Conservation (phyloP, 768 basidiomycete genomes). For the Mycena chlorophos region DNA sequence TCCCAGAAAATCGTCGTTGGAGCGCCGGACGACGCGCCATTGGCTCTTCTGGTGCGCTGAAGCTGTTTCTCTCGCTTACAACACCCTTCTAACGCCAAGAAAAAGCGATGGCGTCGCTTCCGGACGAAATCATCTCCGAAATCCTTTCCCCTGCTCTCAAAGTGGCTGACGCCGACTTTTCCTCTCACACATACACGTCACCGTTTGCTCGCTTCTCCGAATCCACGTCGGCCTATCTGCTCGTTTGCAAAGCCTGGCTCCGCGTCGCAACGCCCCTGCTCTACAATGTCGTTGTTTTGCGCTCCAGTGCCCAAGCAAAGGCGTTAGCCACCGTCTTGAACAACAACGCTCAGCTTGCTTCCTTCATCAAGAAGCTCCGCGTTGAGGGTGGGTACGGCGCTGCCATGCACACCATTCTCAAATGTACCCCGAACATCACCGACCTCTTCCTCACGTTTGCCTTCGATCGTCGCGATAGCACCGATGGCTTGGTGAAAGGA, state of each 20-base stretch:
- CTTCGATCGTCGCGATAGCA: neutral
- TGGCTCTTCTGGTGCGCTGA: no score
- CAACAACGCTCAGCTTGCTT: slow-evolving; percentile 17
- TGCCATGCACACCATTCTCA: slow-evolving; percentile 8
- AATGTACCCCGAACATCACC: neutral
- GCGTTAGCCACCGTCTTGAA: slow-evolving; percentile 19
- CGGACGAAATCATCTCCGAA: neutral
- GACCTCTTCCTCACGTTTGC: neutral
- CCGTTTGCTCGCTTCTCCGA: neutral
- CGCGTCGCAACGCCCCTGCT: slow-evolving; percentile 24
- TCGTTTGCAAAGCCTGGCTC: neutral
- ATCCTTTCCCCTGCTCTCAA: neutral
- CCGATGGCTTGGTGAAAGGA: neutral
- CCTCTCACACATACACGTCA: neutral
- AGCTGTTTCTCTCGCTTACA: no score
- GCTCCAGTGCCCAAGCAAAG: slow-evolving; percentile 22
- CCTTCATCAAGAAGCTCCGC: slow-evolving; percentile 26
- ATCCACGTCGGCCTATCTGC: neutral
- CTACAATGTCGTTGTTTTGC: slow-evolving; percentile 24
- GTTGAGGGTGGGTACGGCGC: slow-evolving; percentile 22
- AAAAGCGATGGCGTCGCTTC: no score
- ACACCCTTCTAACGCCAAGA: no score
- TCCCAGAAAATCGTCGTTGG: no score
- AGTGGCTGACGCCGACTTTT: neutral
- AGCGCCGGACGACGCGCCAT: no score